Evolutionary conservation across 169 alveolate genomes (phyloP).

Genomic region (Amoebophrya sp.): DNA sequence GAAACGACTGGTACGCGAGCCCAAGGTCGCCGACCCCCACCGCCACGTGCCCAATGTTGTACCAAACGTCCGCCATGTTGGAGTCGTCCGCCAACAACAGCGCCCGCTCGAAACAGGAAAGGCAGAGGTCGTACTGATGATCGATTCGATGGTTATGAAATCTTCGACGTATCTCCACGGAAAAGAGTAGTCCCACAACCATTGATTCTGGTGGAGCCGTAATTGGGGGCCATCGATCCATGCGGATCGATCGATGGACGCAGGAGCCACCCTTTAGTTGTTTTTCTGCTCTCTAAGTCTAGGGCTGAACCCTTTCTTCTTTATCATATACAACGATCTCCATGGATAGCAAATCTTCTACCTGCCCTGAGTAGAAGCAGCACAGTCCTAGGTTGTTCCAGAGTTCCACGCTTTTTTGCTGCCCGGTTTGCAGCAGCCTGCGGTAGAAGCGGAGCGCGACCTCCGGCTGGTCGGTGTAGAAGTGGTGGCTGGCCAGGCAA

Average conservation of each 20-base stretch:
- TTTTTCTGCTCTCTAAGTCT: too few relatives aligned
- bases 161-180: too few relatives aligned
- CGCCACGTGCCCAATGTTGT: slow-evolving; percentile 53
- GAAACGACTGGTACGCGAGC: slow-evolving; percentile 54
- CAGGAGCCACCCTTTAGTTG: too few relatives aligned
- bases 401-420: slow-evolving; percentile 52
- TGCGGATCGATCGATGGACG: too few relatives aligned
- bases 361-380: slow-evolving; percentile 32
- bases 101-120: slow-evolving; percentile 73
- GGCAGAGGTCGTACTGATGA: slow-evolving; percentile 67
- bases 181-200: too few relatives aligned
- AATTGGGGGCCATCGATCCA: too few relatives aligned
- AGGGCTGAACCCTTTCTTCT: too few relatives aligned
- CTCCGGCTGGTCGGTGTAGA: slow-evolving; percentile 76
- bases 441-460: slow-evolving; percentile 65
- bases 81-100: slow-evolving; percentile 58
- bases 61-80: slow-evolving; percentile 66
- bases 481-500: slow-evolving; percentile 64
- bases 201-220: too few relatives aligned
- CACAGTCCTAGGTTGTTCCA: slow-evolving; percentile 63
- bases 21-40: slow-evolving; percentile 72
- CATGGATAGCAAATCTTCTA: too few relatives aligned
- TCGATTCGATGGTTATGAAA: too few relatives aligned
- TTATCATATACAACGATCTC: too few relatives aligned
- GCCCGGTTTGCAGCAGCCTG: slow-evolving; percentile 65